Evolutionary conservation across 2,329 filamentous ascomycete species (phyloP).

Genomic region (Pyrenochaeta sp.): DNA sequence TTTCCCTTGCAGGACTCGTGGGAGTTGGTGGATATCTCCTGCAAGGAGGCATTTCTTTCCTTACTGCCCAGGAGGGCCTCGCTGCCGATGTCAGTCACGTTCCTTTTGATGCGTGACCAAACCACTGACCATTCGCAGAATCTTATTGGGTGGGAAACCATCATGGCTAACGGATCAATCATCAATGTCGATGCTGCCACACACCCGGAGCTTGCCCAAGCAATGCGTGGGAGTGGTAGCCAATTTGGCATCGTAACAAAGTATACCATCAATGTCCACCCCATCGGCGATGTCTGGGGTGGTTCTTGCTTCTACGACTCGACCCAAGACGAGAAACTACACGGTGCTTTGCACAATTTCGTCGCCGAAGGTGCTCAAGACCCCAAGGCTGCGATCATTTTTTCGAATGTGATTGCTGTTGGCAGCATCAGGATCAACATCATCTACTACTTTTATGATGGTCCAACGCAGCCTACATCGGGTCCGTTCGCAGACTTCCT

Average conservation of each 20-base stretch:
- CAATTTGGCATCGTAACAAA: conserved; percentile 40
- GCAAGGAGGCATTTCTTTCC: conserved; percentile 32
- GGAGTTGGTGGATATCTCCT: conserved; percentile 32
- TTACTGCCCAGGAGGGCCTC: conserved; percentile 33
- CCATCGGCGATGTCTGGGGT: conserved; percentile 49
- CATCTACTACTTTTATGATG: conserved; percentile 34
- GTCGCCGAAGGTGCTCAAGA: conserved; percentile 31
- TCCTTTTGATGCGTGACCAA: not conserved
- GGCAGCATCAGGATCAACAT: conserved; percentile 15
- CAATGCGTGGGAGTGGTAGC: conserved; percentile 38
- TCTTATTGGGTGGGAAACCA: conserved; percentile 43
- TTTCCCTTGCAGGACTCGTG: conserved; percentile 19
- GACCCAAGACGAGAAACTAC: conserved; percentile 38
- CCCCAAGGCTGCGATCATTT: conserved; percentile 34
- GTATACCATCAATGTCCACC: conserved; percentile 30
- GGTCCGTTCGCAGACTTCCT: conserved; percentile 46
- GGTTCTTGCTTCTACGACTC: conserved; percentile 47
- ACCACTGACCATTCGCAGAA: conserved; percentile 19
- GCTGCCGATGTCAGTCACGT: conserved; percentile 33
- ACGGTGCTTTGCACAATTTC: conserved; percentile 46
- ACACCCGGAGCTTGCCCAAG: conserved; percentile 45
- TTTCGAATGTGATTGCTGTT: conserved; percentile 19
- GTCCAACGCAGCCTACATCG: conserved; percentile 37
- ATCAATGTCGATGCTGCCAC: conserved; percentile 30
- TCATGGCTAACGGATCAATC: conserved; percentile 42